Evolutionary conservation across 345 rosid genomes (phyloP).

Genomic region (Litchi chinensis): DNA sequence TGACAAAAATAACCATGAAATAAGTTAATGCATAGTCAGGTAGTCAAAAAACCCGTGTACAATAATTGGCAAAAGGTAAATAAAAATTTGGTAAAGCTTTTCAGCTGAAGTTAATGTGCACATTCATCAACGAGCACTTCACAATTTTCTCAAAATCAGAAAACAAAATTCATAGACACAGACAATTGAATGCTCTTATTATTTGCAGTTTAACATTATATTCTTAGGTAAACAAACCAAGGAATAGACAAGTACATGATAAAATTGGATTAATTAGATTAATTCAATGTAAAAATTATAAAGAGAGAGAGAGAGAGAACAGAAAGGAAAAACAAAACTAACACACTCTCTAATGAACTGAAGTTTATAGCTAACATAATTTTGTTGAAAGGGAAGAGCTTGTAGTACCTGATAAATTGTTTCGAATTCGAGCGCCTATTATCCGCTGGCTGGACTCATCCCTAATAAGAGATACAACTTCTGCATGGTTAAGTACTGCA

Average conservation of each 20-base stretch:
- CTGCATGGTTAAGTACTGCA: constrained; percentile 94
- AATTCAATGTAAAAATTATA: not conserved
- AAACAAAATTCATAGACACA: not conserved
- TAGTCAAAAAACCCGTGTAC: not conserved
- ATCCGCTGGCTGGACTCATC: constrained; percentile 62
- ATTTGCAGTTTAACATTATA: not conserved
- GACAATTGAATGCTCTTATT: not conserved
- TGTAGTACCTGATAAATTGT: constrained; percentile 75
- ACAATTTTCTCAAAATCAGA: not conserved
- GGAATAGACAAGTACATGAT: not conserved
- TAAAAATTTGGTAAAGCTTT: not conserved
- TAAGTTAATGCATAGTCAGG: not conserved
- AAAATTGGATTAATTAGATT: not conserved
- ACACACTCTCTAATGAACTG: not conserved
- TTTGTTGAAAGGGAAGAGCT: constrained; percentile 1
- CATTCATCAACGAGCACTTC: constrained; percentile 3
- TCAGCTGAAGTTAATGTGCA: constrained; percentile 4
- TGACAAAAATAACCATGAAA: not conserved
- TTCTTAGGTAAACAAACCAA: not conserved
- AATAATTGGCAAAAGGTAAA: not conserved
- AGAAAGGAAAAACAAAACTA: not conserved
- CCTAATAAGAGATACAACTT: constrained; percentile 73
- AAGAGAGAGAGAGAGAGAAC: not conserved
- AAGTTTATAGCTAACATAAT: constrained; percentile 3
- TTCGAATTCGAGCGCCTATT: constrained; percentile 84